A percentile compares a stretch with the other conserved stretches of the same genome.
Evolutionary conservation across 306 rosid species (phyloP).

Genomic region (Crotalaria pallida): DNA sequence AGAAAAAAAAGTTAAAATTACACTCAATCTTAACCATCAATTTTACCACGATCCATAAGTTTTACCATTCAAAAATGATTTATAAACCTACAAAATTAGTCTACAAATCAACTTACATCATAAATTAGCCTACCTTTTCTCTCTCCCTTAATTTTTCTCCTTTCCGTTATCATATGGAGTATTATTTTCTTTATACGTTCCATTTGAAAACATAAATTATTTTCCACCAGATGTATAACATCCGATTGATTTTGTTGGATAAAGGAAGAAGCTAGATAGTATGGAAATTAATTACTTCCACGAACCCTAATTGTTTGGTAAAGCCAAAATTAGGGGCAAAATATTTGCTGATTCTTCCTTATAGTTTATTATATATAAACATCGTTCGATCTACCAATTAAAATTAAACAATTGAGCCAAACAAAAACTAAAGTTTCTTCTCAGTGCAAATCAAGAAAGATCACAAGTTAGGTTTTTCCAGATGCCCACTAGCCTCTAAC

Average conservation of each 20-base stretch:
- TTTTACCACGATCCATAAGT: too few relatives aligned
- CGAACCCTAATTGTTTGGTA: background rate
- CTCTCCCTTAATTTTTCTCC: too few relatives aligned
- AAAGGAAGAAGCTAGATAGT: background rate
- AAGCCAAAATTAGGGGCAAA: background rate
- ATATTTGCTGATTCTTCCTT: background rate
- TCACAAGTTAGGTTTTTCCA: conserved; percentile 1
- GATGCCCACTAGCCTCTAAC: too few relatives aligned
- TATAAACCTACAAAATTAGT: too few relatives aligned
- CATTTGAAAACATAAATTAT: background rate
- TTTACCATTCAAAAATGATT: too few relatives aligned
- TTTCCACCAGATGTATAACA: background rate
- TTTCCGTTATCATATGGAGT: too few relatives aligned
- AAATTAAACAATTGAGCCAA: background rate
- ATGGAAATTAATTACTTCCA: background rate
- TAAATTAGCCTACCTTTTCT: too few relatives aligned
- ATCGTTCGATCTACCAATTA: background rate
- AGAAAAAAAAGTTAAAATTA: too few relatives aligned
- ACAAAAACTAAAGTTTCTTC: background rate
- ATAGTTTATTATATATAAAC: background rate
- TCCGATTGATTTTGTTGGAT: background rate
- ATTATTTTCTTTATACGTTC: too few relatives aligned
- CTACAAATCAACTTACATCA: too few relatives aligned
- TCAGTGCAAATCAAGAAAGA: background rate
- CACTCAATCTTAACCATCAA: too few relatives aligned